Evolutionary conservation across 805 yeast species (phyloP).

Genomic region (Teunomyces barrocoloradensis): DNA sequence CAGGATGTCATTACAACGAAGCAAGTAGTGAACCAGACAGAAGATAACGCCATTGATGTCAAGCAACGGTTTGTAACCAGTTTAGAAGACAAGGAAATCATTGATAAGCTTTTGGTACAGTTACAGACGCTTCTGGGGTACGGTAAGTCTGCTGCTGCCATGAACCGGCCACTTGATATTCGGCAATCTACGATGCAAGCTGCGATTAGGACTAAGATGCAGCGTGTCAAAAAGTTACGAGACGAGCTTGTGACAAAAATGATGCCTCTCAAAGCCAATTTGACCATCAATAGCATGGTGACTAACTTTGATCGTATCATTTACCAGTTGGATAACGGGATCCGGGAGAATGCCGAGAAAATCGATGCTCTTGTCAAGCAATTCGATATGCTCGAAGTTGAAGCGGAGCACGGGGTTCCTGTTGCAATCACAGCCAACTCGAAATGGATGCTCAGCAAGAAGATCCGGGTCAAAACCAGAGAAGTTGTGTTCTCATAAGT

Average conservation of each 20-base stretch:
- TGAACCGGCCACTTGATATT: slow-evolving; percentile 30
- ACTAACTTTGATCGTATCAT: slow-evolving; percentile 28
- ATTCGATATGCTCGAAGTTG: not conserved
- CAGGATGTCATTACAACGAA: slow-evolving; percentile 2
- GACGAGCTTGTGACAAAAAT: slow-evolving; percentile 22
- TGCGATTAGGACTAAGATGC: slow-evolving; percentile 25
- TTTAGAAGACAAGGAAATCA: slow-evolving; percentile 11
- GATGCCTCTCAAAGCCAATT: slow-evolving; percentile 33
- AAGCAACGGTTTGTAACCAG: slow-evolving; percentile 3
- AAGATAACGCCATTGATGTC: slow-evolving; percentile 8
- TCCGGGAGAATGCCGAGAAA: slow-evolving; percentile 11
- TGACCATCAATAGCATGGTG: slow-evolving; percentile 14
- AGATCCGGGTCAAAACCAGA: not conserved
- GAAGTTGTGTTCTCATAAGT: not conserved
- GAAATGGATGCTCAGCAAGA: slow-evolving; percentile 2
- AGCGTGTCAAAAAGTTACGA: slow-evolving; percentile 19
- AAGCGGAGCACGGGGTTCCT: not conserved
- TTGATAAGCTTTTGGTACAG: slow-evolving; percentile 28
- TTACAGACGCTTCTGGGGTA: slow-evolving; percentile 17
- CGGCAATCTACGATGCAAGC: slow-evolving; percentile 24
- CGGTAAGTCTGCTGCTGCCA: slow-evolving; percentile 10
- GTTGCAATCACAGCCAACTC: not conserved
- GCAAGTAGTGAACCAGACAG: slow-evolving; percentile 1
- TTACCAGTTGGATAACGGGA: slow-evolving; percentile 24
- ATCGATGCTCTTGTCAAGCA: slow-evolving; percentile 12